Evolutionary conservation across 129 eudicot species (phyloP).

Genomic region (Centaurea solstitialis): DNA sequence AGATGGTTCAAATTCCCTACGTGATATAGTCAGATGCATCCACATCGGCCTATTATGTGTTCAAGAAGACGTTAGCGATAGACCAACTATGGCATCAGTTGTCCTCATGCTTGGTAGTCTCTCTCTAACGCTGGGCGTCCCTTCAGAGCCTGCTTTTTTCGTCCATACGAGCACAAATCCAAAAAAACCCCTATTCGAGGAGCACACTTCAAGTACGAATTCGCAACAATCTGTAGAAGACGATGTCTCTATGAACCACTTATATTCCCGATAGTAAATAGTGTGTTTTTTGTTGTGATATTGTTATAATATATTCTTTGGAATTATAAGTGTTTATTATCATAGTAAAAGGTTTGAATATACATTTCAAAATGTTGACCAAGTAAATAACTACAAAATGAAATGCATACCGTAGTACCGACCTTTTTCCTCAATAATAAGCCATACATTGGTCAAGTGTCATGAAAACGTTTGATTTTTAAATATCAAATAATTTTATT

Average conservation of each 20-base stretch:
- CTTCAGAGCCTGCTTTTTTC: conserved; percentile 45
- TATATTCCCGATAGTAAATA: neutral
- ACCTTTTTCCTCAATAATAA: no score
- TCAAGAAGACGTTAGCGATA: conserved; percentile 40
- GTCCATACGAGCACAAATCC: neutral
- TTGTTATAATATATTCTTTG: neutral
- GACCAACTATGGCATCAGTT: conserved; percentile 58
- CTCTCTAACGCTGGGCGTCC: conserved; percentile 39
- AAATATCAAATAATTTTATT: no score
- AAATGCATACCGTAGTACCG: no score
- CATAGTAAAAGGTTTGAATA: neutral
- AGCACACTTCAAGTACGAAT: neutral
- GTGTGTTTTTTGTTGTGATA: neutral
- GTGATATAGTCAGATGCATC: conserved; percentile 43
- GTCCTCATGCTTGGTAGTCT: conserved; percentile 50
- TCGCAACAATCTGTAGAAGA: neutral
- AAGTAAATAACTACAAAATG: neutral
- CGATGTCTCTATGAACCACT: neutral
- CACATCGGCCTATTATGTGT: conserved; percentile 57
- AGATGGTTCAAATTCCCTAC: conserved; percentile 15
- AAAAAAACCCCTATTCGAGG: neutral
- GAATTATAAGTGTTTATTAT: neutral
- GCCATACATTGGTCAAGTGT: neutral
- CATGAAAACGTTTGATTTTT: neutral
- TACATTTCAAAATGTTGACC: neutral